These are phyloP conservation scores for Cercospora sojina DNA, from an alignment of 2,329 filamentous ascomycete species.

Conservation along the genomic window DNA sequence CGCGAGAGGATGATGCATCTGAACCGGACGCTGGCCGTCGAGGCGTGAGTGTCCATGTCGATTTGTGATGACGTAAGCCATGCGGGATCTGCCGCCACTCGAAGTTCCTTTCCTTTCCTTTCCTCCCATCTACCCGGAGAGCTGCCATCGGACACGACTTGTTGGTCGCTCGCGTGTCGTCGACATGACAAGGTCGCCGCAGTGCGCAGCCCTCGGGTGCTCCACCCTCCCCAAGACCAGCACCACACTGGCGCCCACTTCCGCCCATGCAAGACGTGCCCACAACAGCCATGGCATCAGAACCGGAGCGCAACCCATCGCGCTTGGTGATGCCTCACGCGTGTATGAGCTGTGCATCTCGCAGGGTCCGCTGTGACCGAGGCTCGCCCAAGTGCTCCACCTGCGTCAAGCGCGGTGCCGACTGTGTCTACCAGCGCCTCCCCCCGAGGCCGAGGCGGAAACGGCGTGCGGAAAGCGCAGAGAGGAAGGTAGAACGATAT, in stretches of 20 bases:
- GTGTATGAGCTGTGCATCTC: background rate
- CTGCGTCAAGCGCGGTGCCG: slow-evolving; percentile 24
- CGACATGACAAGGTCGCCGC: background rate
- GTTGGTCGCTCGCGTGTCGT: background rate
- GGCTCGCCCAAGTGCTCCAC: slow-evolving; percentile 2
- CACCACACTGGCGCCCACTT: background rate
- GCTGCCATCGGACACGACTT: no score
- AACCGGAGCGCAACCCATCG: background rate
- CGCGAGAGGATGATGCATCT: background rate
- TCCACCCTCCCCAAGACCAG: background rate
- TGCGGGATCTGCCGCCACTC: background rate
- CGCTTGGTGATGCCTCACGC: background rate
- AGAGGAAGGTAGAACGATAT: slow-evolving; percentile 40
- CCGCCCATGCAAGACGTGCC: background rate
- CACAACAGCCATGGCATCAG: background rate
- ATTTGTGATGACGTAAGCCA: background rate
- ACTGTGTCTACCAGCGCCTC: slow-evolving; percentile 43
- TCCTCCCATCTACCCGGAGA: no score
- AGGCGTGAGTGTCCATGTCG: background rate
- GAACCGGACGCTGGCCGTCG: background rate
- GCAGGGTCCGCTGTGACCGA: background rate
- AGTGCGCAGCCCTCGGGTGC: background rate
- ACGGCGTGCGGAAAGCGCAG: slow-evolving; percentile 27
- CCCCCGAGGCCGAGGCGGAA: slow-evolving; percentile 38
- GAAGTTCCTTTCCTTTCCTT: no score